Conservation (phyloP, 1,284 basidiomycete species). For the Singerocomus inundabilis region DNA sequence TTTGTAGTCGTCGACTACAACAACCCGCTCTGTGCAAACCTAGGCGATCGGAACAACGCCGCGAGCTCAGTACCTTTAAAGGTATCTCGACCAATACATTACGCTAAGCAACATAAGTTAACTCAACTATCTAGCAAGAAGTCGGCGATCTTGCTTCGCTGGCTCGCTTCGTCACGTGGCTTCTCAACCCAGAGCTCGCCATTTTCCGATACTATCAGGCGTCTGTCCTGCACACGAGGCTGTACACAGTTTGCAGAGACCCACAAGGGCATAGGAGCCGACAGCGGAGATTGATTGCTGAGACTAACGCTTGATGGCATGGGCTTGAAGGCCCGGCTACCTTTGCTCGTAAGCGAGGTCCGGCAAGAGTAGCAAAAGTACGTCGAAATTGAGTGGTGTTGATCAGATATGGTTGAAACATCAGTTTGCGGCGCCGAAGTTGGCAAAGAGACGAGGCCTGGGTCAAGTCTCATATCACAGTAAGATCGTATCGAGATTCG, state of each 20-base stretch:
- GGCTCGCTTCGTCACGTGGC: conserved; percentile 27
- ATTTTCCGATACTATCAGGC: not conserved
- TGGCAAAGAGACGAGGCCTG: conserved; percentile 14
- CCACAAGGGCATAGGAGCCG: conserved; percentile 41
- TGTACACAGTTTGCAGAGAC: conserved; percentile 13
- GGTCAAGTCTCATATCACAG: conserved; percentile 26
- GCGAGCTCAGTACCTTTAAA: not conserved
- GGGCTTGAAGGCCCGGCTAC: conserved; percentile 42
- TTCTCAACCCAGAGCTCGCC: conserved; percentile 25
- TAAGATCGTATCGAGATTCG: conserved; percentile 69
- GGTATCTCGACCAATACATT: not conserved
- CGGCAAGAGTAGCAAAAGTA: conserved; percentile 75
- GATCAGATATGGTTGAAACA: conserved; percentile 20
- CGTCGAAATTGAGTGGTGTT: conserved; percentile 41
- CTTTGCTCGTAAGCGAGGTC: conserved; percentile 66
- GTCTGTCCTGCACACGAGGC: conserved; percentile 3
- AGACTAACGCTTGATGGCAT: not conserved
- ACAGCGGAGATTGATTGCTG: conserved; percentile 1
- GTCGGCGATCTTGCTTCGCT: conserved; percentile 35
- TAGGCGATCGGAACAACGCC: not conserved
- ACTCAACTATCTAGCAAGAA: conserved; percentile 35
- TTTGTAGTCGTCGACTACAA: conserved; percentile 37
- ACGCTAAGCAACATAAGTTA: not conserved
- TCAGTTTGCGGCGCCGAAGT: conserved; percentile 3
- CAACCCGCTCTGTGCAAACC: not conserved